Evolutionary conservation across 1,139 yeast species (phyloP).

Genomic region (Suhomyces choctaworum): DNA sequence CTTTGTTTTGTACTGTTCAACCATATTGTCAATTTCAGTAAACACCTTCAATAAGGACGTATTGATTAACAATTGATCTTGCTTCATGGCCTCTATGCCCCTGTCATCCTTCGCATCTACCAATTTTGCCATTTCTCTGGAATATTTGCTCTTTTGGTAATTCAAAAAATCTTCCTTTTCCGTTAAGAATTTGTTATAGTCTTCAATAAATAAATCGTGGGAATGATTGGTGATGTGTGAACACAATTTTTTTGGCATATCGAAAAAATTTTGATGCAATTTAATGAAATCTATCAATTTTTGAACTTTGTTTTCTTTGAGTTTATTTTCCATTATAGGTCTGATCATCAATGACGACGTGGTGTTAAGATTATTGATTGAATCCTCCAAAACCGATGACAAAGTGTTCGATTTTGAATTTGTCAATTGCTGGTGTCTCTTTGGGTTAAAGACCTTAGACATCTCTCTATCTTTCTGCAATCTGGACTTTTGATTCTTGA

Average conservation of each 20-base stretch:
- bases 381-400: slow-evolving; percentile 41
- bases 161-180: slow-evolving; percentile 24
- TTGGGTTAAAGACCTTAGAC: slow-evolving; percentile 43
- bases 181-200: slow-evolving; percentile 58
- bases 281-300: slow-evolving; percentile 65
- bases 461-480: slow-evolving; percentile 41
- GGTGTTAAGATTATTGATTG: slow-evolving; percentile 49
- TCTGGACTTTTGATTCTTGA: slow-evolving; percentile 37
- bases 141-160: slow-evolving; percentile 19
- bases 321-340: slow-evolving; percentile 69
- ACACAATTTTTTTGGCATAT: slow-evolving; percentile 64
- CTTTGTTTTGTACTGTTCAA: slow-evolving; percentile 62
- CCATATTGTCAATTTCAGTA: slow-evolving; percentile 63
- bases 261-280: slow-evolving; percentile 62
- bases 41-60: slow-evolving; percentile 49
- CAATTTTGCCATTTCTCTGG: slow-evolving; percentile 16
- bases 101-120: slow-evolving; percentile 19
- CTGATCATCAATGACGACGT: slow-evolving; percentile 70
- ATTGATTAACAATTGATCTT: slow-evolving; percentile 34
- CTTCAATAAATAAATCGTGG: slow-evolving; percentile 69
- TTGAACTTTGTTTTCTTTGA: slow-evolving; percentile 58
- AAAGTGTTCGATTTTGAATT: slow-evolving; percentile 26
- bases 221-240: slow-evolving; percentile 58
- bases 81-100: slow-evolving; percentile 20
- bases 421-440: slow-evolving; percentile 22